Evolutionary conservation across 2,329 filamentous ascomycete genomes (phyloP).

Genomic region (Arthrobotrys iridis): DNA sequence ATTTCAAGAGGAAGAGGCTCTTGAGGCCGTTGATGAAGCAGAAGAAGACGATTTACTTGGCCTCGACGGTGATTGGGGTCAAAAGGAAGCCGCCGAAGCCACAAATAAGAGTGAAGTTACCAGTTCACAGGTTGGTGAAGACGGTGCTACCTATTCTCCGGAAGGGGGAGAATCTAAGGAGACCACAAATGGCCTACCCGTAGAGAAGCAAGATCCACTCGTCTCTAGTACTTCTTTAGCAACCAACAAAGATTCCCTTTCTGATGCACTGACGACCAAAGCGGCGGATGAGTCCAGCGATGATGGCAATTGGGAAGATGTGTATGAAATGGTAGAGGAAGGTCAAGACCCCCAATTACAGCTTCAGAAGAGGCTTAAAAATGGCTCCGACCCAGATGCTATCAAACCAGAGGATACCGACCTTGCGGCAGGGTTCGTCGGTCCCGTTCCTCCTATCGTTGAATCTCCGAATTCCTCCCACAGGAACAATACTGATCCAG

Average conservation of each 20-base stretch:
- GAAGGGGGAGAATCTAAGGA: not conserved
- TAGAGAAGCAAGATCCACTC: not conserved
- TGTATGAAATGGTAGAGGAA: not conserved
- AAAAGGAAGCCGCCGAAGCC: not conserved
- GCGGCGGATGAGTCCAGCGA: not conserved
- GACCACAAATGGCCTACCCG: not conserved
- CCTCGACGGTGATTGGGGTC: not conserved
- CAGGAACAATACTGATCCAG: too few relatives aligned
- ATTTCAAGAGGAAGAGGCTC: not conserved
- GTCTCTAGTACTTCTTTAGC: not conserved
- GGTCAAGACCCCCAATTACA: not conserved
- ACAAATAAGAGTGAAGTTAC: not conserved
- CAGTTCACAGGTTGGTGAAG: too few relatives aligned
- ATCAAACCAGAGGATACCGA: not conserved
- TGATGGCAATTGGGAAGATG: not conserved
- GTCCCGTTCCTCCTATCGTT: not conserved
- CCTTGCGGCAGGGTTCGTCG: not conserved
- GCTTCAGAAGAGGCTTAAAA: too few relatives aligned
- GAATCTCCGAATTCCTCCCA: too few relatives aligned
- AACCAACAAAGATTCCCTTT: not conserved
- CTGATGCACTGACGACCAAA: not conserved
- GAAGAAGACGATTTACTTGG: not conserved
- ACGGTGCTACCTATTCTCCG: too few relatives aligned
- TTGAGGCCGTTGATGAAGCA: not conserved
- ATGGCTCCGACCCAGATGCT: constrained; percentile 3